A percentile compares a stretch with the other conserved stretches of the same genome.
Evolutionary conservation across 2,329 filamentous ascomycete species (phyloP).

Genomic region (Ploettnerulaceae sp.): DNA sequence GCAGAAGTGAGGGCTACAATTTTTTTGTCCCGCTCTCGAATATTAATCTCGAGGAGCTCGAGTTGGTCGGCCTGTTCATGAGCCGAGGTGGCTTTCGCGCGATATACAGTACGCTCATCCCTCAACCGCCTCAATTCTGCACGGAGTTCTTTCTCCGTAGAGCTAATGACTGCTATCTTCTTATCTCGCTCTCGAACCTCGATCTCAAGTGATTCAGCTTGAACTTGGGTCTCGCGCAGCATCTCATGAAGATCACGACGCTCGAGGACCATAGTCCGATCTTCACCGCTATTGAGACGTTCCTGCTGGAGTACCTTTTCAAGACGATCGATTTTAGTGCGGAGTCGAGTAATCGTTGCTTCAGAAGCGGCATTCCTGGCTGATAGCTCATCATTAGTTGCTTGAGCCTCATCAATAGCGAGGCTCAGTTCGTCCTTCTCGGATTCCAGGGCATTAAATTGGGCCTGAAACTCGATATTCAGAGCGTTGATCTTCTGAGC

Average conservation of each 20-base stretch:
- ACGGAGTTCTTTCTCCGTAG: constrained; percentile 55
- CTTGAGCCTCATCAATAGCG: constrained; percentile 42
- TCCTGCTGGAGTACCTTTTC: constrained; percentile 48
- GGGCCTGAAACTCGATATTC: constrained; percentile 48
- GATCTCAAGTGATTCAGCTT: constrained; percentile 65
- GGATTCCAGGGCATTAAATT: constrained; percentile 36
- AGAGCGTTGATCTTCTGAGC: constrained; percentile 39
- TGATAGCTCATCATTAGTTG: constrained; percentile 39
- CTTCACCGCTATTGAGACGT: constrained; percentile 50
- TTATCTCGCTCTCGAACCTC: constrained; percentile 66
- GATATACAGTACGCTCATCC: constrained; percentile 52
- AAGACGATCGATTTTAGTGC: constrained; percentile 42
- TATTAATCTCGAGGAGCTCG: too few species aligned
- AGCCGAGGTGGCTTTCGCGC: constrained; percentile 20
- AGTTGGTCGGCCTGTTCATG: constrained; percentile 25
- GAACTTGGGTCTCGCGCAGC: constrained; percentile 57
- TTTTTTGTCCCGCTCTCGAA: constrained; percentile 36
- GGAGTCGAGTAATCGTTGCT: constrained; percentile 43
- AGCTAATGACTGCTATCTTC: constrained; percentile 52
- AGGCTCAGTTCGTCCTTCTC: constrained; percentile 35
- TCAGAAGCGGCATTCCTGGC: constrained; percentile 39
- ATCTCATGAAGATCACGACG: constrained; percentile 55
- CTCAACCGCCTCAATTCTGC: constrained; percentile 66
- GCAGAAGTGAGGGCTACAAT: too few species aligned
- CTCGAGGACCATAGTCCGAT: constrained; percentile 54